Percentiles rank a stretch among this genome's conserved stretches.
Evolutionary conservation across 2,329 filamentous ascomycete species (phyloP).

Genomic region (Clonostachys byssicola): DNA sequence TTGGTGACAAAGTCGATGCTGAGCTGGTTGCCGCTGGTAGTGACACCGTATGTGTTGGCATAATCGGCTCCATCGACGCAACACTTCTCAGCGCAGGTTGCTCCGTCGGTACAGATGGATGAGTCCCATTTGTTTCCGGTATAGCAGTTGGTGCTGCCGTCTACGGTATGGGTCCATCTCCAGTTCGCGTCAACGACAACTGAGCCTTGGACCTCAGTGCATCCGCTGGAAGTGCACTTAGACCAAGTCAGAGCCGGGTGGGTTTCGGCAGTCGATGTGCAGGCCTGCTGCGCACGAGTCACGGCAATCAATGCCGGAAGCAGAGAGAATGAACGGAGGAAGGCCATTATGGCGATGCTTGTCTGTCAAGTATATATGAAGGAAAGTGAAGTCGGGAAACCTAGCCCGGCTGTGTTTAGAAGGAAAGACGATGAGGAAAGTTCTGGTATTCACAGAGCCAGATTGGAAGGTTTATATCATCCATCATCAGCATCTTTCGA

Average conservation of each 20-base stretch:
- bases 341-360: too few species aligned
- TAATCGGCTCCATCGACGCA: slow-evolving; percentile 41
- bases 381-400: too few species aligned
- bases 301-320: too few species aligned
- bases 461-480: too few species aligned
- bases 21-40: slow-evolving; percentile 36
- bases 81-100: slow-evolving; percentile 37
- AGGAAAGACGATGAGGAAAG: too few species aligned
- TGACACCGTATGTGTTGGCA: slow-evolving; percentile 37
- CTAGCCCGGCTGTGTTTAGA: too few species aligned
- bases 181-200: slow-evolving; percentile 48
- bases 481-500: too few species aligned
- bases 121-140: slow-evolving; percentile 30
- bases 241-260: slow-evolving; percentile 2
- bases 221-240: slow-evolving; percentile 11
- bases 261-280: slow-evolving; percentile 4
- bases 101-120: slow-evolving; percentile 27
- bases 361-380: too few species aligned
- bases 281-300: slow-evolving; percentile 3
- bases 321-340: too few species aligned
- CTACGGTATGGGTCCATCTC: slow-evolving; percentile 43
- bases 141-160: slow-evolving; percentile 38
- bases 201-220: slow-evolving; percentile 31
- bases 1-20: slow-evolving; percentile 47
- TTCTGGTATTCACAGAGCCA: too few species aligned